phyloP scores from a whole-genome alignment of 345 rosid species.

The Brassica juncea region DNA sequence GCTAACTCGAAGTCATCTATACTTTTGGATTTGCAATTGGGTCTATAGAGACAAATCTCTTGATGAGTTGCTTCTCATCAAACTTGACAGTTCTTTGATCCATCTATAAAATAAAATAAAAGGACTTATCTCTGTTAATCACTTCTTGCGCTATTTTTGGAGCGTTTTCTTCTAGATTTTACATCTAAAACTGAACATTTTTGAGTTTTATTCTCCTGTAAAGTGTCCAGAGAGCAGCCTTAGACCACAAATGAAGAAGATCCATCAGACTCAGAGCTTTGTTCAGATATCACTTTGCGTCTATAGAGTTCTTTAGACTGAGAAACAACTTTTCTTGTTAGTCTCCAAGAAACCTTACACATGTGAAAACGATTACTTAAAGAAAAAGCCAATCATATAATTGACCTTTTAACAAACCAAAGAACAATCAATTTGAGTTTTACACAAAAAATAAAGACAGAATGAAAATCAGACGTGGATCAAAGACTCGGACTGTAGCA shows the following conservation, averaged over 20 bases:
- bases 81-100: slow-evolving; percentile 80
- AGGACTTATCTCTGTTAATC: slow-evolving; percentile 53
- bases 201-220: not conserved
- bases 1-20: too few relatives aligned
- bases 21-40: too few relatives aligned
- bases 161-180: slow-evolving; percentile 26
- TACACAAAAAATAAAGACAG: not conserved
- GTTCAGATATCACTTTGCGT: slow-evolving; percentile 13
- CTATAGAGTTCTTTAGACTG: not conserved
- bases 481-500: slow-evolving; percentile 52
- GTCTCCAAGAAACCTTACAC: not conserved
- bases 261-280: not conserved
- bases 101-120: slow-evolving; percentile 52
- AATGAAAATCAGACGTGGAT: slow-evolving; percentile 50
- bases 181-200: not conserved
- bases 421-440: slow-evolving; percentile 29
- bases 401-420: slow-evolving; percentile 47
- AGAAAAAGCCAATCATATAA: slow-evolving; percentile 50
- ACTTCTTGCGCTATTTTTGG: slow-evolving; percentile 43
- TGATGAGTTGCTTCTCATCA: slow-evolving; percentile 76
- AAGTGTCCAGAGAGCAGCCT: not conserved
- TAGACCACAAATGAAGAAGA: not conserved
- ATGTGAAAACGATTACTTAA: slow-evolving; percentile 19
- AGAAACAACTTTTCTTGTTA: not conserved
- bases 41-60: too few relatives aligned